Base-by-base conservation (phyloP, 2,329 filamentous ascomycete species). In the Colletotrichum lindemuthianum region DNA sequence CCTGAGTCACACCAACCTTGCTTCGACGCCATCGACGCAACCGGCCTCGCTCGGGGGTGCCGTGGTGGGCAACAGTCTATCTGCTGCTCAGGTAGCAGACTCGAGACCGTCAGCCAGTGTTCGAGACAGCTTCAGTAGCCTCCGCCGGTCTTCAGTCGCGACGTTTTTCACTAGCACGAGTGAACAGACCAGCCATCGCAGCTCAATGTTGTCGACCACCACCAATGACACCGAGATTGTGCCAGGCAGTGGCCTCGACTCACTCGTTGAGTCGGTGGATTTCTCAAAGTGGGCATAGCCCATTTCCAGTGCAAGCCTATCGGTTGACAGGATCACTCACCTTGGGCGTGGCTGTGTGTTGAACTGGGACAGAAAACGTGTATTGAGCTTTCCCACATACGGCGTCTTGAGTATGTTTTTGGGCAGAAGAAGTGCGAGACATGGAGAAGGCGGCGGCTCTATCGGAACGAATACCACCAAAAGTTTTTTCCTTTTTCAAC, bases 131-230 rank as follows among this genome's bases (percentile, higher is more conserved):
- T 82, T 89, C 61, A 86, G 77, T 69, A 88, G 84, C 69, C 78
- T 90, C 43, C 81, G 87, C 54, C 80, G 88, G 63, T 84, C 87
- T n/a, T 89, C 87, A 39, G 87, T 90, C 2, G 87, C 86, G 6
- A 90, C 87, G 2, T 90, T 90, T 71, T 86, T 89, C 68, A 85
- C 85, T 2, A 84, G 77, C 64, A 81, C 82, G 6, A 87, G 82
- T 72, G 86, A 89, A 67, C 80, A 83, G 68, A 79, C 75, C 9
- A 88, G 85, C 56, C 86, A 89, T 63, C 81, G 87, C 45, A 86
- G 85, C 6, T 88, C 84, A n/a, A 79, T 84, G 67, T 74, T 88
- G 6, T 81, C 78, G 6, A 81, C 81, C 2, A 82, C 83, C 10
- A 84, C 84, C 6, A 84, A 84, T 59, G 85, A 86, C 60, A 84